phyloP scores from a whole-genome alignment of 75 land plant species.

The Chamaecyparis obtusa region DNA sequence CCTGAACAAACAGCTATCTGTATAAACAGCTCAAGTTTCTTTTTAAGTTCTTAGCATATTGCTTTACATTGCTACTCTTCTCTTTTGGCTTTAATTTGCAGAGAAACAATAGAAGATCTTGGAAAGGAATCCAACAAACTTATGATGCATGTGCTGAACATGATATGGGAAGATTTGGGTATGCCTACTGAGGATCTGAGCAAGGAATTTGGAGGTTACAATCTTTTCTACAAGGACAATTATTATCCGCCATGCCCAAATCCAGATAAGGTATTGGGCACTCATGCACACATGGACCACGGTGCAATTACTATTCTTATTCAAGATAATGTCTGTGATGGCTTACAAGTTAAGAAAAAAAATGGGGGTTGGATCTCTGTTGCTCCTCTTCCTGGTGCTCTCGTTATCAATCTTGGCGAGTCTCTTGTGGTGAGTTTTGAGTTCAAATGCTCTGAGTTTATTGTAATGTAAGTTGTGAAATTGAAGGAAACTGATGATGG shows the following conservation, averaged over 20 bases:
- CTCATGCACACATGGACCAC: conserved; percentile 9
- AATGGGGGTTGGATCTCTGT: conserved; percentile 18
- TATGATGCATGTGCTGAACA: background rate
- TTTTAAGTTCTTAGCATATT: too few relatives aligned
- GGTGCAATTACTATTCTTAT: conserved; percentile 9
- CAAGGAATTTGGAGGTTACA: conserved; percentile 8
- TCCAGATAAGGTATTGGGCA: conserved; percentile 21
- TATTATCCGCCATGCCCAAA: conserved; percentile 32
- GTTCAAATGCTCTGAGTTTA: too few relatives aligned
- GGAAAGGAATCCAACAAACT: conserved; percentile 11
- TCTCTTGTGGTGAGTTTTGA: conserved; percentile 4
- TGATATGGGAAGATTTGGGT: conserved; percentile 13
- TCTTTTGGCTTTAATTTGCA: background rate
- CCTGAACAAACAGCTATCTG: too few relatives aligned
- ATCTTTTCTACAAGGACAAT: conserved; percentile 15
- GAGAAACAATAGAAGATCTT: background rate
- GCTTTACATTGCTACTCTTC: background rate
- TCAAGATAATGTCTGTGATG: conserved; percentile 13
- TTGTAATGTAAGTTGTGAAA: too few relatives aligned
- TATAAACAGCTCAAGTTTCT: too few relatives aligned
- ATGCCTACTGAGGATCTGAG: background rate
- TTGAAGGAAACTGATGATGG: too few relatives aligned
- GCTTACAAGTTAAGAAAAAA: conserved; percentile 14
- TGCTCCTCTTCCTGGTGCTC: conserved; percentile 7
- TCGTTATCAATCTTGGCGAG: conserved; percentile 15